phyloP scores from a whole-genome alignment of 2,329 filamentous ascomycete genomes.

The Gliomastix tumulicola region DNA sequence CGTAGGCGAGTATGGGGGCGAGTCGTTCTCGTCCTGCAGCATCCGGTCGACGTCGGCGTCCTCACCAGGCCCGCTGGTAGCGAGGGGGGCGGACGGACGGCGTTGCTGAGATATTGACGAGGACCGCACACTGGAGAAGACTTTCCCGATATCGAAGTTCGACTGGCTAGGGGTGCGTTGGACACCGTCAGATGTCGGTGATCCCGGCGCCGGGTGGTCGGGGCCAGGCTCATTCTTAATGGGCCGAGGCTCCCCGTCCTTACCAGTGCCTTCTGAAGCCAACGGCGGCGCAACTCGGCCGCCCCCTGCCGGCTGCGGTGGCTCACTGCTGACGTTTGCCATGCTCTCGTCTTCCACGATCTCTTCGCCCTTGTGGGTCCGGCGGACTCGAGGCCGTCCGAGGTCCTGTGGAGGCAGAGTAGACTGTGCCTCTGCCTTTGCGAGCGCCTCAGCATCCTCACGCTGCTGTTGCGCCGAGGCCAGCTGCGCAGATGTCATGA shows the following conservation, averaged over 20 bases:
- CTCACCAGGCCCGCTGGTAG: slow-evolving; percentile 52
- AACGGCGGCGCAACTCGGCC: slow-evolving; percentile 8
- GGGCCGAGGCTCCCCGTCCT: slow-evolving; percentile 9
- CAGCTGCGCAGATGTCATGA: slow-evolving; percentile 86
- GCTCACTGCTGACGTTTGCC: slow-evolving; percentile 16
- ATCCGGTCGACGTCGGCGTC: slow-evolving; percentile 89
- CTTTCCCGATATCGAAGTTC: slow-evolving; percentile 78
- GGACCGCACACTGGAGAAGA: slow-evolving; percentile 77
- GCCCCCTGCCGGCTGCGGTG: slow-evolving; percentile 17
- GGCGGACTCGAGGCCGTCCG: slow-evolving; percentile 66
- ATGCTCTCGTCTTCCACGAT: slow-evolving; percentile 69
- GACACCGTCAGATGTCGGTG: slow-evolving; percentile 36
- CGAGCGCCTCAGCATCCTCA: slow-evolving; percentile 70
- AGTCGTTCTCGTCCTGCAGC: slow-evolving; percentile 73
- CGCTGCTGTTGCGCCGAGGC: slow-evolving; percentile 83
- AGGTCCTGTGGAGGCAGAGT: slow-evolving; percentile 69
- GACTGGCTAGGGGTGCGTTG: slow-evolving; percentile 46
- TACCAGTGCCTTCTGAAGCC: neutral
- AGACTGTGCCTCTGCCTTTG: slow-evolving; percentile 73
- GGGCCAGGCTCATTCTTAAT: slow-evolving; percentile 27
- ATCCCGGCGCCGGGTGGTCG: slow-evolving; percentile 18
- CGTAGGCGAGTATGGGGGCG: slow-evolving; percentile 75
- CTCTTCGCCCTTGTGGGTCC: slow-evolving; percentile 94
- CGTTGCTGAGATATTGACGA: slow-evolving; percentile 47
- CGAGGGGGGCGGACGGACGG: slow-evolving; percentile 38